Conservation (phyloP, 2,329 filamentous ascomycete genomes). For the Fusarium sterilihyphosum region DNA sequence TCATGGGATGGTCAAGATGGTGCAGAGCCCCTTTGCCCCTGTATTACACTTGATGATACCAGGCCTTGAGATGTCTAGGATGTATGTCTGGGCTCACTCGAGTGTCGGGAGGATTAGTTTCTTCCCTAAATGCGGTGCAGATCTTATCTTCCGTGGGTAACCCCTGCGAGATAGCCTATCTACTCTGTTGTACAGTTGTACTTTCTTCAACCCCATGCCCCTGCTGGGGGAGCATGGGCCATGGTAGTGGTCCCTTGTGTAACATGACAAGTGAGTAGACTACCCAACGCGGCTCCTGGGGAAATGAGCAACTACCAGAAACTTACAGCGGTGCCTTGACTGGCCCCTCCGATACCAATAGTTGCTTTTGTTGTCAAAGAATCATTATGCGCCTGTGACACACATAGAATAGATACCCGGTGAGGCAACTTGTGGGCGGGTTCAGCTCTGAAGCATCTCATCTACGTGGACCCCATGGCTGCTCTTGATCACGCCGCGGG, state of each 20-base stretch:
- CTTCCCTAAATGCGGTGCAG: background rate
- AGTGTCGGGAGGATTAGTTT: background rate
- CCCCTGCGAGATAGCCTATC: constrained; percentile 2
- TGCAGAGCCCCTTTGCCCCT: background rate
- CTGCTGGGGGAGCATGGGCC: background rate
- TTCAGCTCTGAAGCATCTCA: background rate
- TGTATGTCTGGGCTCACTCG: background rate
- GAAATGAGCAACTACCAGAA: constrained; percentile 1
- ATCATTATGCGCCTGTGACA: background rate
- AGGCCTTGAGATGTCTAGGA: background rate
- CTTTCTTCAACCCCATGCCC: background rate
- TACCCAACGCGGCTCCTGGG: background rate
- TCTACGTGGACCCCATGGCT: background rate
- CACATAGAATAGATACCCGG: background rate
- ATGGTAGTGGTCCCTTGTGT: constrained; percentile 2
- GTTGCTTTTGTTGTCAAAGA: background rate
- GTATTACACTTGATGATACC: no score
- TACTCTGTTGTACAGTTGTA: background rate
- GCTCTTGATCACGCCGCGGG: background rate
- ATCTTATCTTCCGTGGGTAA: background rate
- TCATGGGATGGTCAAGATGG: background rate
- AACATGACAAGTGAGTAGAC: constrained; percentile 16
- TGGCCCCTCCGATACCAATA: background rate
- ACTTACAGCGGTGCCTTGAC: background rate
- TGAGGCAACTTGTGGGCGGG: background rate